Percentiles rank a stretch among this genome's conserved stretches.
phyloP scores from a whole-genome alignment of 169 alveolate species.

The Plasmodium sp. region DNA sequence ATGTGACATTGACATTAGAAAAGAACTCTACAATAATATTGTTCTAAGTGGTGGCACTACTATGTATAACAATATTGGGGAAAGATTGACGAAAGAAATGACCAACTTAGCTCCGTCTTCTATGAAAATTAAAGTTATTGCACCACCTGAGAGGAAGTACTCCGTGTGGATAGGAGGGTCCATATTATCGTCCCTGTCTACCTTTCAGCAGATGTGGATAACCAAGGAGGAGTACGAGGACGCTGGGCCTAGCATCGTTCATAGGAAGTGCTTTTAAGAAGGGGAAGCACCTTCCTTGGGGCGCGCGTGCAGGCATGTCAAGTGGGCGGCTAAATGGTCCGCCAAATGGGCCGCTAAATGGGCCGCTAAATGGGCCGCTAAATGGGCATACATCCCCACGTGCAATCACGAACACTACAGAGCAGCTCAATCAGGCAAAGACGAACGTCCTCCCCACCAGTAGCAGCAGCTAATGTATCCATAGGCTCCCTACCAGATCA shows the following conservation, averaged over 20 bases:
- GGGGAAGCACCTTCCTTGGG: background rate
- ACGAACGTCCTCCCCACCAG: background rate
- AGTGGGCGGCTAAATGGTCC: background rate
- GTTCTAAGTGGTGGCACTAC: slow-evolving; percentile 99
- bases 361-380: background rate
- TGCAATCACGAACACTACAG: background rate
- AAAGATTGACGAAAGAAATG: slow-evolving; percentile 97
- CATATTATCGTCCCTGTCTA: slow-evolving; percentile 94
- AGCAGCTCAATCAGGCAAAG: background rate
- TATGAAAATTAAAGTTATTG: slow-evolving; percentile 97
- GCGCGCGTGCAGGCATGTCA: background rate
- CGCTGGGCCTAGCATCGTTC: slow-evolving; percentile 98
- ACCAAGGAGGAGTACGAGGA: slow-evolving; percentile 98
- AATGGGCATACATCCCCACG: background rate
- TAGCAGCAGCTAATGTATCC: background rate
- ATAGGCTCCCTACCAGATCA: background rate
- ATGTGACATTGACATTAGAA: slow-evolving; percentile 97
- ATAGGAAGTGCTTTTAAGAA: slow-evolving; percentile 96
- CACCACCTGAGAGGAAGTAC: slow-evolving; percentile 99
- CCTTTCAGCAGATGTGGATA: slow-evolving; percentile 99
- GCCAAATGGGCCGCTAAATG: background rate
- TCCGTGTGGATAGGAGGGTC: slow-evolving; percentile 99
- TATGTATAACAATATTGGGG: slow-evolving; percentile 97
- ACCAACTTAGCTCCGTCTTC: slow-evolving; percentile 97
- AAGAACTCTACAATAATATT: slow-evolving; percentile 95